Evolutionary conservation across 495 filamentous ascomycete genomes (phyloP).

Genomic region (Ramalina intermedia): DNA sequence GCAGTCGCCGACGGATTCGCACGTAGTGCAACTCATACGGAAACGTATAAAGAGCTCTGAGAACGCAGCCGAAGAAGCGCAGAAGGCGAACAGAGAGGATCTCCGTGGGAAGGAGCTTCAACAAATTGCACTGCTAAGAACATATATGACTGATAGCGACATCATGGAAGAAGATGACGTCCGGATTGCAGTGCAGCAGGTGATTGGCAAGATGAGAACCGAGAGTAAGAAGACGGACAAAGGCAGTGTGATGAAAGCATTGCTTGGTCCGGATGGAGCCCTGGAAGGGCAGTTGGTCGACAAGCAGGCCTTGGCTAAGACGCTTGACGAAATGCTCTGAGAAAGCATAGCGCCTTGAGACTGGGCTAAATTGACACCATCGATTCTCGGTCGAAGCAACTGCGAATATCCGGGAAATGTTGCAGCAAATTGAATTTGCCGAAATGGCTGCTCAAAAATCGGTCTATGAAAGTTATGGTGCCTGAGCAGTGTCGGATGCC

Average conservation of each 20-base stretch:
- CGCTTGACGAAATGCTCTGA: constrained; percentile 17
- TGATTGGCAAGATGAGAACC: constrained; percentile 29
- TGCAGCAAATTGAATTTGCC: no score
- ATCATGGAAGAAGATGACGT: constrained; percentile 36
- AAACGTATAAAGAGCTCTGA: constrained; percentile 36
- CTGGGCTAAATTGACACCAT: no score
- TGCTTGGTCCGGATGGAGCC: constrained; percentile 32
- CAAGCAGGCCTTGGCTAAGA: constrained; percentile 30
- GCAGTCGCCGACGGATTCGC: constrained; percentile 42
- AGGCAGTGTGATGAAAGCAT: constrained; percentile 32
- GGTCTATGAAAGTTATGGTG: neutral
- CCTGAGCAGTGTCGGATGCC: neutral
- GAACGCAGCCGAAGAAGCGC: constrained; percentile 38
- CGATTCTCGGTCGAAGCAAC: no score
- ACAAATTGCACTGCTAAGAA: constrained; percentile 40
- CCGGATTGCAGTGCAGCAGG: constrained; percentile 26
- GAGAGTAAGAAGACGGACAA: constrained; percentile 28
- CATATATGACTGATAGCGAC: constrained; percentile 39
- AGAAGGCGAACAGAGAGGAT: constrained; percentile 35
- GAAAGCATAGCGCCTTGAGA: no score
- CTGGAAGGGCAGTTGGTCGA: constrained; percentile 41
- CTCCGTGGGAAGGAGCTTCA: constrained; percentile 42
- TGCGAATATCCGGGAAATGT: no score
- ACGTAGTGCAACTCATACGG: constrained; percentile 42
- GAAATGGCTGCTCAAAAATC: neutral